A percentile compares a stretch with the other conserved stretches of the same genome.
These are phyloP conservation scores for Penstemon newberryi DNA, from an alignment of 257 asterid species.

Conservation along the genomic window DNA sequence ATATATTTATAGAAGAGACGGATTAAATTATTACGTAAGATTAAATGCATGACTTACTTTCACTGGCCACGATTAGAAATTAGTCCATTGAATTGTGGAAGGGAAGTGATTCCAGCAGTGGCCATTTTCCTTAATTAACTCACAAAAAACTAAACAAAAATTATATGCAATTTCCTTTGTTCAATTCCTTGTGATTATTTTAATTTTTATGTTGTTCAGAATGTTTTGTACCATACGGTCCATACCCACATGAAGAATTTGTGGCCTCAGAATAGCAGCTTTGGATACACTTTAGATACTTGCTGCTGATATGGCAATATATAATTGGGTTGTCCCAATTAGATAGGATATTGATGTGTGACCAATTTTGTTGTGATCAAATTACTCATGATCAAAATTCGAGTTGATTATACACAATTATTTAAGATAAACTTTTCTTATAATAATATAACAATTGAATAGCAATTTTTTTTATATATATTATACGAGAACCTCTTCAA, in stretches of 20 bases:
- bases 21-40: too few species aligned
- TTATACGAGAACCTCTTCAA: too few species aligned
- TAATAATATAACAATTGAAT: too few species aligned
- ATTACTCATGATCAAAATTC: too few species aligned
- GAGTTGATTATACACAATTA: too few species aligned
- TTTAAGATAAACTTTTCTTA: too few species aligned
- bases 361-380: slow-evolving; percentile 1
- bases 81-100: slow-evolving; percentile 83
- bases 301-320: slow-evolving; percentile 51
- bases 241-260: slow-evolving; percentile 50
- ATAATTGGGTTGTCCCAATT: slow-evolving; percentile 40
- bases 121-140: slow-evolving; percentile 45
- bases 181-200: not conserved
- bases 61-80: too few species aligned
- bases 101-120: slow-evolving; percentile 61
- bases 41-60: too few species aligned
- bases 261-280: slow-evolving; percentile 51
- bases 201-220: slow-evolving; percentile 15
- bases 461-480: too few species aligned
- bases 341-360: slow-evolving; percentile 61
- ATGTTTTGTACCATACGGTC: slow-evolving; percentile 28
- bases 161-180: not conserved
- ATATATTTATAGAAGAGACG: too few species aligned
- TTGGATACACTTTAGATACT: slow-evolving; percentile 56
- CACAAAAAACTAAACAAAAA: not conserved